phyloP scores from a whole-genome alignment of 2,329 filamentous ascomycete genomes.

The Sordariomycetes sp. region DNA sequence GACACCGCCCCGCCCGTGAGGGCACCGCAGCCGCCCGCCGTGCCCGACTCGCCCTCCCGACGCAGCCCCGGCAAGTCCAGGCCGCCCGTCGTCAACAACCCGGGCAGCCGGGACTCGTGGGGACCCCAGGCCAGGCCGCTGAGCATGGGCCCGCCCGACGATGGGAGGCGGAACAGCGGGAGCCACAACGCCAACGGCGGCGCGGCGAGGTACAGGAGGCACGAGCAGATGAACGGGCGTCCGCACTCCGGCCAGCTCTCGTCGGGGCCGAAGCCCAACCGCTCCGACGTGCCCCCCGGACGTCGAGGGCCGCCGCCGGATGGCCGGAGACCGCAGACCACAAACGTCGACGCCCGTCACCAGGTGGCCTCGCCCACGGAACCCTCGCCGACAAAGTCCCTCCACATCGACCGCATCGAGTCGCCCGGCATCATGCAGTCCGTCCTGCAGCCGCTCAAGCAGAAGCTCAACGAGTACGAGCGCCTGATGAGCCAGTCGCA shows the following conservation, averaged over 20 bases:
- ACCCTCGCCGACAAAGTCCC: background rate
- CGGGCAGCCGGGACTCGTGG: background rate
- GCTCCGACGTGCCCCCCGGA: background rate
- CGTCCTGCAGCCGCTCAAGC: conserved; percentile 33
- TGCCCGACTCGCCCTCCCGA: background rate
- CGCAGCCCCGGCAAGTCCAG: background rate
- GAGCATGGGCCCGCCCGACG: background rate
- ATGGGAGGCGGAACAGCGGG: background rate
- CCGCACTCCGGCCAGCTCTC: background rate
- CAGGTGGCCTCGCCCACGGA: background rate
- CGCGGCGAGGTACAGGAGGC: background rate
- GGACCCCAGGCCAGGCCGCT: background rate
- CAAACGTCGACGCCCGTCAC: background rate
- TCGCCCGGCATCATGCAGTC: conserved; percentile 31
- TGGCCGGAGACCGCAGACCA: background rate
- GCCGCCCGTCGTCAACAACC: background rate
- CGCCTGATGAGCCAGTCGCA: conserved; percentile 30
- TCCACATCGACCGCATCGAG: conserved; percentile 28
- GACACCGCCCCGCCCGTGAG: background rate
- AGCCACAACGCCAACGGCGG: background rate
- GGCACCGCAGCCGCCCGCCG: background rate
- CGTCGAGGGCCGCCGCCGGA: too few relatives aligned
- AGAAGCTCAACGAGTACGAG: conserved; percentile 34
- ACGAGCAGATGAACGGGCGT: background rate
- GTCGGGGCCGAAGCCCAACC: background rate